Evolutionary conservation across 441 rosid genomes (phyloP), one percentile per base, ranked within the genome.

Genomic region (California macrophylla): DNA sequence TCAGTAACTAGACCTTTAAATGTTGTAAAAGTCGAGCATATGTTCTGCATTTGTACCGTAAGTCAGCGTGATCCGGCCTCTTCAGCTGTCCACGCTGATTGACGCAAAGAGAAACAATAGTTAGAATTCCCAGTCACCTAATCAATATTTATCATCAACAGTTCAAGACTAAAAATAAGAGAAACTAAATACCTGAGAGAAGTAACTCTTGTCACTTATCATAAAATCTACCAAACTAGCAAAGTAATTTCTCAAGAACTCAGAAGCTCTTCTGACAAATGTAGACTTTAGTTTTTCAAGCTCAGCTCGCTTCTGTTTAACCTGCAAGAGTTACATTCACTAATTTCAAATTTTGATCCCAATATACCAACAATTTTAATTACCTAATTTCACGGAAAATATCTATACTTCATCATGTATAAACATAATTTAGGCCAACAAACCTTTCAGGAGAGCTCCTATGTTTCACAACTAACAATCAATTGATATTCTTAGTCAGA

Each of bases 41-140:
- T 72, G 97, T 92, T 84, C 99, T 83, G 84, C 99, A 95, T 80
- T 92, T 95, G 82, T 95, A 95, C 75, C 98, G 85, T 83, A 95
- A 85, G 75, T 95, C 99, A 66, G 98, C 97, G 84, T 95, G 99
- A 83, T 95, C 99, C 75, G 98, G 99, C 83, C 99, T 91, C 86
- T 95, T 95, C 80, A 95, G 80, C 77, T 95, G 98, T 36, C 98
- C 99, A 73, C 96, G 83, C 98, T 95, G 89, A 81, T 83, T 69
- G 72, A 69, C 68, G 69, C 68, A 81, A 72, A 66, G 64, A 67
- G 71, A 25, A 63, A 66, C 42, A 66, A 69, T 45, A 68, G 58
- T 75, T 65, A 72, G 42, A 71, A 74, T 69, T 70, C 78, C 52
- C 40, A 50, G 66, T 42, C 42, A 47, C 42, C 66, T 36, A 16